A percentile compares a stretch with the other conserved stretches of the same genome.
phyloP scores from a whole-genome alignment of 768 basidiomycete species.

The Galerina marginata region DNA sequence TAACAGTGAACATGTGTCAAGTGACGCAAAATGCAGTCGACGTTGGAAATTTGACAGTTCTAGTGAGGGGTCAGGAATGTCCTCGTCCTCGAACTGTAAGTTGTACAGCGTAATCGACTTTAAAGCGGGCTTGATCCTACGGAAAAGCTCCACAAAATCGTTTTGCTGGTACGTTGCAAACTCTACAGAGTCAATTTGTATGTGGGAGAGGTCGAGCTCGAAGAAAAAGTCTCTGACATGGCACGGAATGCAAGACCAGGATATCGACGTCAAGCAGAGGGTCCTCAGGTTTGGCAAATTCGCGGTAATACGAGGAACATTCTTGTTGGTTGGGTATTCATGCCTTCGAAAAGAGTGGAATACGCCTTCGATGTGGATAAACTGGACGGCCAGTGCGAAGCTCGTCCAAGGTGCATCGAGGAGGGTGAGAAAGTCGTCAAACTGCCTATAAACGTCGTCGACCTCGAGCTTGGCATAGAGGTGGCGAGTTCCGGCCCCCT shows the following conservation, averaged over 20 bases:
- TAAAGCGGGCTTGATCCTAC: background rate
- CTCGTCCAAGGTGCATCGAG: constrained; percentile 8
- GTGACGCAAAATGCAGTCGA: constrained; percentile 3
- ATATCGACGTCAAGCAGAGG: constrained; percentile 1
- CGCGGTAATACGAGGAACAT: background rate
- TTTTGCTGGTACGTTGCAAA: too few species aligned
- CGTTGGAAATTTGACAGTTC: background rate
- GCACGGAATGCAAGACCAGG: background rate
- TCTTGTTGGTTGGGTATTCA: background rate
- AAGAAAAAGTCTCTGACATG: background rate
- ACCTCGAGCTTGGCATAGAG: too few species aligned
- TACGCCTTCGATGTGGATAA: background rate
- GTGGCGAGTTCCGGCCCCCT: too few species aligned
- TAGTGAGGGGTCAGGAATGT: background rate
- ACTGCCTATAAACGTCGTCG: background rate
- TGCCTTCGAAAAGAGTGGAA: background rate
- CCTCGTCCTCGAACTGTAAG: background rate
- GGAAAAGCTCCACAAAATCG: background rate
- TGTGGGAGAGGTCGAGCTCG: background rate
- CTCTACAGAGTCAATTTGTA: background rate
- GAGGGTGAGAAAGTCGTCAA: background rate
- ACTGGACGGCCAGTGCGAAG: background rate
- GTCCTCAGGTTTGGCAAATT: constrained; percentile 1
- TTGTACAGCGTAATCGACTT: constrained; percentile 3
- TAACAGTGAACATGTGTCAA: constrained; percentile 4